Evolutionary conservation across 1,139 yeast genomes (phyloP), one percentile per base, ranked within the genome.

Genomic region (Pichia sp.): DNA sequence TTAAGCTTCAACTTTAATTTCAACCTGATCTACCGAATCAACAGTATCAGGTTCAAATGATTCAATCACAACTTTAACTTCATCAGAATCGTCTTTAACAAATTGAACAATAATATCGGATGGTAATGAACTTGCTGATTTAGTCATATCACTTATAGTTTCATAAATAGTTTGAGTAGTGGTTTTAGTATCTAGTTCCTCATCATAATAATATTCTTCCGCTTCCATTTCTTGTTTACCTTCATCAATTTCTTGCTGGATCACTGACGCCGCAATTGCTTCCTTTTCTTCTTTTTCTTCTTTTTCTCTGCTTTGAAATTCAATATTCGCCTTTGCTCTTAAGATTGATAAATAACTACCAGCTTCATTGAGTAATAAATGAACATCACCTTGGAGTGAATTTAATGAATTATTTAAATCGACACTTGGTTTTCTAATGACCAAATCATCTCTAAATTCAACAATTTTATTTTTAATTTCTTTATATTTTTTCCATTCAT

Each of bases 301-400:
- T 45, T 54, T 58, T 65, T 86, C 91, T 59, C 95, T 79, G 55
- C 73, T 71, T 69, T 89, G 96, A 67, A 87, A 85, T 19, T 85
- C 84, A 45, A 87, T 70, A 63, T 90, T 91, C 22, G 96, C 95
- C 66, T 83, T 80, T 16, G 95, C 91, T 62, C 96, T 77, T 54
- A 85, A 73, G 49, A 87, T 77, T 54, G 83, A 81, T 60, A 88
- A 71, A 64, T 82, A 85, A 57, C 84, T 84, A 33, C 83, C 86
- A 53, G 85, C 80, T 64, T 90, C 96, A 55, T 81, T 77, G 36
- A 80, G 70, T 53, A 89, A 67, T 42, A 81, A 72, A 49, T 76
- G 74, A 47, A 87, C 71, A 53, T 88, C 87, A 58, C 74, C 72
- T 59, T 82, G 83, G 25, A 86, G 74, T 53, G 80, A 83, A 29